Evolutionary conservation across 108 stramenopile species (phyloP).

Genomic region (Cyclotella kingstonii): DNA sequence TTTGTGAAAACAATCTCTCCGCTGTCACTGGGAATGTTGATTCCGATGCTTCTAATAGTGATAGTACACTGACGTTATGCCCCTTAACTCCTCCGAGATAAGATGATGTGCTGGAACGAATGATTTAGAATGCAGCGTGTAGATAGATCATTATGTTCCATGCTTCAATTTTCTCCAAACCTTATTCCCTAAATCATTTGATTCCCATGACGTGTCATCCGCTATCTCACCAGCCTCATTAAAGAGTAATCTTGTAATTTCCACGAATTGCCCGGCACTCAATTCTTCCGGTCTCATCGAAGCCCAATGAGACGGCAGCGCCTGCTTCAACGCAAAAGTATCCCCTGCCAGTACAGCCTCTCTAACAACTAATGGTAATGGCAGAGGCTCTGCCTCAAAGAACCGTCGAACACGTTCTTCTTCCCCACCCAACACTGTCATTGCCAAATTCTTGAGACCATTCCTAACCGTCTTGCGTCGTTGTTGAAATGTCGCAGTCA

Average conservation of each 20-base stretch:
- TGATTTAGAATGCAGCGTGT: too few species aligned
- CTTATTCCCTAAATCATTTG: constrained; percentile 57
- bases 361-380: constrained; percentile 52
- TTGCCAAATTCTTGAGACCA: constrained; percentile 75
- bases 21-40: too few species aligned
- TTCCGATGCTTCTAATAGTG: too few species aligned
- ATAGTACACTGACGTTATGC: too few species aligned
- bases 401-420: constrained; percentile 39
- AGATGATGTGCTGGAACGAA: too few species aligned
- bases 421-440: constrained; percentile 41
- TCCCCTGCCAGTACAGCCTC: constrained; percentile 57
- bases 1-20: too few species aligned
- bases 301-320: constrained; percentile 81
- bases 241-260: constrained; percentile 82
- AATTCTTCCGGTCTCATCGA: constrained; percentile 91
- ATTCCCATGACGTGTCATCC: constrained; percentile 40
- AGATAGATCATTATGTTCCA: too few species aligned
- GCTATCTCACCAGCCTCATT: constrained; percentile 30
- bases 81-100: too few species aligned
- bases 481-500: constrained; percentile 91
- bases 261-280: constrained; percentile 90
- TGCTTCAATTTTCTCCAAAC: constrained; percentile 93
- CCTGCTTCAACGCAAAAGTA: constrained; percentile 66
- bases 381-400: constrained; percentile 52
- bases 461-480: constrained; percentile 95